Base-by-base conservation (phyloP, 106 monocot genomes). In the Dendrobium nobile region DNA sequence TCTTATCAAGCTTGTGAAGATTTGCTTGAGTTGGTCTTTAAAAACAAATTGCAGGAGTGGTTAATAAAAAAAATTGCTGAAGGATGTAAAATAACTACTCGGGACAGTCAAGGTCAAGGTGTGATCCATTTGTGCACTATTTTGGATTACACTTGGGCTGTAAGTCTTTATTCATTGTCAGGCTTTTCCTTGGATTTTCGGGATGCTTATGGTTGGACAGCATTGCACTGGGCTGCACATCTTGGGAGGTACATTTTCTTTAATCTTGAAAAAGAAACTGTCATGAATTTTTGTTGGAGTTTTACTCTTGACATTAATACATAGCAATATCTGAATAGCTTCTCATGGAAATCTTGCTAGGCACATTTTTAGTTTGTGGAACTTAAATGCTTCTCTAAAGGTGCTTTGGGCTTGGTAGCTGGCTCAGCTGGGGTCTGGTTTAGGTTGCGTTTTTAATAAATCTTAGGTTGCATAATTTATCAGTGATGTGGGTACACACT, bases 161-260 rank as follows among this genome's bases (percentile, higher is more conserved):
- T 91, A 79, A 81, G 76, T 67, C 47, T 93, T 3, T 99, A 90
- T 88, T 82, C 82, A 54, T 70, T 85, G 5, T 91, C 96, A 31
- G 89, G 90, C n/a, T 72, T 99, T 44, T 91, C 98, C n/a, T 86
- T 99, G 73, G 95, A 99, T 88, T 95, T 93, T 81, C 87, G 98
- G 7, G 98, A 99, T 88, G 73, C 87, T 82, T 79, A 5, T 88
- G 98, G 98, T 58, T 99, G 98, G 98, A 95, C 98, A 74, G 89
- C 98, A 16, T 84, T 99, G 54, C 98, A 99, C 78, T 95, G 98
- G 98, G 98, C 98, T 80, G 95, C 98, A 72, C 87, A 82, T 81
- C 84, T 54, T 84, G 93, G 98, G 24, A 92, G 98, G 98, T 95
- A 88, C 42, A 45, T 2, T 56, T 82, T 79, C 42, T 44, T 42